Evolutionary conservation across 2,329 filamentous ascomycete species (phyloP), one percentile per base, ranked within the genome.

Genomic region (Microsporum audouinii): DNA sequence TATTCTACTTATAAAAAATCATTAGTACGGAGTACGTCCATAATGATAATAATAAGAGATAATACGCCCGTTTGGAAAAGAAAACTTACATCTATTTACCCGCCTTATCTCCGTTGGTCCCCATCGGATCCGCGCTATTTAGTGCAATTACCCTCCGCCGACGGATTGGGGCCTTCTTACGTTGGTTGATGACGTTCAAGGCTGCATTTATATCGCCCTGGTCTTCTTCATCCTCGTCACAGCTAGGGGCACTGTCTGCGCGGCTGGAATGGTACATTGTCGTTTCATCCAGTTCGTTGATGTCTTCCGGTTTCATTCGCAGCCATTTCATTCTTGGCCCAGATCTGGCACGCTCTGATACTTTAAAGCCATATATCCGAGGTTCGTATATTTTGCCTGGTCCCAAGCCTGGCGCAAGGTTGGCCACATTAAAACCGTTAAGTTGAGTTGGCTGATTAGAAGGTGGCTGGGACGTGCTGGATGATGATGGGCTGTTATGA

Each of bases 321-420:
- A 99, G 78, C 94, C 94, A 99, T 72, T 91, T 91, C 94, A 99
- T 99, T 63, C 94, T 83, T 10, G 94, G 94, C 0, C 94, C 94
- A 29, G 89, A 91, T 66, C 88, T 85, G 47, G 94, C 89, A 62
- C 91, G 82, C 75, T 97, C 94, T 17, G 89, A 92, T 27, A 99
- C 94, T 64, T 88, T 84, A 78, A 99, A 99, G 33, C 94, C 94
- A 75, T 97, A 99, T 72, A 99, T 97, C 67, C 87, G 88, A 62
- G 94, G 91, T 71, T 96, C 90, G 76, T 97, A 97, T 69, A 96
- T 89, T 72, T 86, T 90, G 62, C 85, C 84, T 57, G 79, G 79
- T 8, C 94, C 94, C 2, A 99, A 80, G 1, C 91, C 90, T 0
- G 94, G 91, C 1, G 88, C 91, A 66, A 96, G 87, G 73, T 97